Conservation (phyloP, 495 filamentous ascomycete species). For the Neurospora africana region DNA sequence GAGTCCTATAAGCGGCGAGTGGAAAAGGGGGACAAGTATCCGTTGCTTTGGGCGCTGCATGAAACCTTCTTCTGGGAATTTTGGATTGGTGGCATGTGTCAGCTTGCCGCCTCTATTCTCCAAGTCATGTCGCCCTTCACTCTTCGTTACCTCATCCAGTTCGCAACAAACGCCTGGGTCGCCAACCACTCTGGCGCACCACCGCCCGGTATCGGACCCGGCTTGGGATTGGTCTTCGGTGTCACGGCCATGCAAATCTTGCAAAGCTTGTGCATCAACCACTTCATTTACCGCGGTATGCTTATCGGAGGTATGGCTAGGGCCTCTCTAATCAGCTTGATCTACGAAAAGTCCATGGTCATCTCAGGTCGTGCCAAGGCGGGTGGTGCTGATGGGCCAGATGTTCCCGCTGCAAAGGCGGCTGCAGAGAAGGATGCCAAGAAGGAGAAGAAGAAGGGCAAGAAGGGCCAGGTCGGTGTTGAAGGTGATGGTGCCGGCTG, state of each 20-base stretch:
- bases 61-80: slow-evolving; percentile 85
- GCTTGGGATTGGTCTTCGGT: slow-evolving; percentile 65
- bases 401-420: slow-evolving; percentile 25
- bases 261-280: slow-evolving; percentile 62
- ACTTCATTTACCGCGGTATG: slow-evolving; percentile 75
- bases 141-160: slow-evolving; percentile 65
- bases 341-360: slow-evolving; percentile 76
- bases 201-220: slow-evolving; percentile 51
- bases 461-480: slow-evolving; percentile 30
- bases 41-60: slow-evolving; percentile 70
- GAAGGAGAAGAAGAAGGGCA: slow-evolving; percentile 24
- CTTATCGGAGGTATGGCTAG: slow-evolving; percentile 68
- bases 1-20: slow-evolving; percentile 57
- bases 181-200: slow-evolving; percentile 39
- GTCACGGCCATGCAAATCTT: slow-evolving; percentile 66
- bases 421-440: slow-evolving; percentile 20
- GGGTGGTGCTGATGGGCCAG: slow-evolving; percentile 38
- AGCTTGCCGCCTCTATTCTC: slow-evolving; percentile 58
- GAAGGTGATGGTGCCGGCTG: slow-evolving; percentile 66
- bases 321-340: slow-evolving; percentile 60
- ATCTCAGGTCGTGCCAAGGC: slow-evolving; percentile 71
- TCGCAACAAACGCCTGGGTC: slow-evolving; percentile 66
- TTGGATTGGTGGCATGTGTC: slow-evolving; percentile 66
- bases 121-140: slow-evolving; percentile 67
- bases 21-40: slow-evolving; percentile 56